phyloP scores from a whole-genome alignment of 768 basidiomycete species.

The Suillus subluteus region DNA sequence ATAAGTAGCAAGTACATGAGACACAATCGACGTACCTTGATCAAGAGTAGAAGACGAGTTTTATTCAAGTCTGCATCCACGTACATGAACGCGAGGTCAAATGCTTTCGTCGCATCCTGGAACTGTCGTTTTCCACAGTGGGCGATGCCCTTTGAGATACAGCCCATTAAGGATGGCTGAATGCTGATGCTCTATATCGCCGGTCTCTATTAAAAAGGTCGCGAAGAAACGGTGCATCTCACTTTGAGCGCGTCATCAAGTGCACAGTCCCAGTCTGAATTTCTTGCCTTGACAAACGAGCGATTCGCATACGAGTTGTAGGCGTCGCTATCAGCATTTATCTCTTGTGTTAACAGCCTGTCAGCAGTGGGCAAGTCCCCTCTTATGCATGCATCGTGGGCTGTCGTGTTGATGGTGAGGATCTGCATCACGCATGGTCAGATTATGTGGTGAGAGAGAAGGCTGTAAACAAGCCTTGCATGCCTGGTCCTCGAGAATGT shows the following conservation, averaged over 20 bases:
- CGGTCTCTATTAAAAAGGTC: not conserved
- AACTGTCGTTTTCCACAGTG: not conserved
- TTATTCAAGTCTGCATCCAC: not conserved
- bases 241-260: not conserved
- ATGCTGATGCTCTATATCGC: not conserved
- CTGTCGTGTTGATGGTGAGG: not conserved
- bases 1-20: too few relatives aligned
- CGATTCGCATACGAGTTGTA: not conserved
- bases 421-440: not conserved
- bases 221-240: not conserved
- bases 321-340: not conserved
- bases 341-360: not conserved
- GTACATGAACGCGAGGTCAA: not conserved
- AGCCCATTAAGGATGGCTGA: not conserved
- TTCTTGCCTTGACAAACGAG: not conserved
- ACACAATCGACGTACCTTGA: not conserved
- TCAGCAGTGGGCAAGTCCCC: not conserved
- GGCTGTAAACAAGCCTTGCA: not conserved
- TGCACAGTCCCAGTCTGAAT: not conserved
- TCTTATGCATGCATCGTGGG: not conserved
- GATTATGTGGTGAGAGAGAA: not conserved
- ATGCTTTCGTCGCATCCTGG: not conserved
- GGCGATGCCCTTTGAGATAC: not conserved
- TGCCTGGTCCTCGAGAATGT: not conserved
- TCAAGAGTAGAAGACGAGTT: not conserved